Base-by-base conservation (phyloP, 2,329 filamentous ascomycete species). In the Chrysoporthe puriensis region DNA sequence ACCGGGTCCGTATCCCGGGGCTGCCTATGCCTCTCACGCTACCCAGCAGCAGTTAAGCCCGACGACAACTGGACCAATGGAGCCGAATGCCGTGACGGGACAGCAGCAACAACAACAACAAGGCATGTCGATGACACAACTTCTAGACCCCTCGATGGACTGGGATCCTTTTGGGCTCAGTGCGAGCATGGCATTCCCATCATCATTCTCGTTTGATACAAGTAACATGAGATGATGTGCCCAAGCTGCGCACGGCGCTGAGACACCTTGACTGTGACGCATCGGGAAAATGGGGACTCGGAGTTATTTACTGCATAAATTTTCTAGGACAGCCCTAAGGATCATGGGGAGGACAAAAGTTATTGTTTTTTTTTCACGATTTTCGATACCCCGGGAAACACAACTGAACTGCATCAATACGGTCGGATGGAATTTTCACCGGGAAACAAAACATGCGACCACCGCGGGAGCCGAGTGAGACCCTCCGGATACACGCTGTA, bases 121-220 rank as follows among this genome's bases (percentile, higher is more conserved):
- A 74, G 88, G 90, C 72, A 85, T 86, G 6, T 86, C 85, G 26
- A 88, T 88, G 86, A 86, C 85, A 4, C 85, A 88, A 74, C 77
- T 88, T 8, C 77, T 88, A 54, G 94, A 97, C 74, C 91, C 94
- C 21, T 92, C 94, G 80, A 83, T 97, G 61, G 94, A 97, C 76
- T 93, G 94, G 79, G 94, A 97, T 78, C 95, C 95, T 0, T 98
- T 97, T 74, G 94, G 94, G 14, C 84, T 97, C 63, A 95, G 92
- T 68, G 94, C 94, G 46, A 97, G 93, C 80, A 97, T 97, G 95
- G 92, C 95, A 72, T 97, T 97, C 74, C 94, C 94, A 13, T 92
- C 91, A 1, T 91, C 92, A 66, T 96, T 94, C 78, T 88, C 89
- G 63, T 93, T 93, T 76, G 88, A 90, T 70, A 87, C 86, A 62